phyloP scores from a whole-genome alignment of 2,329 filamentous ascomycete genomes.

The Fusarium caatingaense region DNA sequence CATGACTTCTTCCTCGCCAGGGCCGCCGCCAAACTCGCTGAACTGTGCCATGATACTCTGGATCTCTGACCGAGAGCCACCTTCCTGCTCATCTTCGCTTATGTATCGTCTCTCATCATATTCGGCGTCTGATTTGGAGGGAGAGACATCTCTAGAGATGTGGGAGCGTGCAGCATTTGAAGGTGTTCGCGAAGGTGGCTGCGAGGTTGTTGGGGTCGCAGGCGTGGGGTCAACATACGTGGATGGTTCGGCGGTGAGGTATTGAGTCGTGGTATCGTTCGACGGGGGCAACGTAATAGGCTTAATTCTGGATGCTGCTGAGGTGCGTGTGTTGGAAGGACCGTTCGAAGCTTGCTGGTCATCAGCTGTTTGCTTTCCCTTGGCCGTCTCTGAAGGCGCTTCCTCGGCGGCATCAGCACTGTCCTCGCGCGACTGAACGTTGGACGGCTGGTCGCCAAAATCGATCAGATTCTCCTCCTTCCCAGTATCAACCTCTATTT shows the following conservation, averaged over 20 bases:
- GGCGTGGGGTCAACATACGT: constrained; percentile 69
- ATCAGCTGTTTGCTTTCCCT: constrained; percentile 44
- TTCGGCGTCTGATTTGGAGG: constrained; percentile 63
- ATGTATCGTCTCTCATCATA: constrained; percentile 68
- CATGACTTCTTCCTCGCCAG: constrained; percentile 87
- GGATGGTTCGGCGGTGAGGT: constrained; percentile 60
- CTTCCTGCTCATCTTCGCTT: constrained; percentile 74
- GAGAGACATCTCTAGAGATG: constrained; percentile 59
- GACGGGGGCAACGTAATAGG: constrained; percentile 56
- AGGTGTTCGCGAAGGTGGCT: constrained; percentile 69
- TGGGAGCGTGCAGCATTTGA: constrained; percentile 65
- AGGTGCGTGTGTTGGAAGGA: constrained; percentile 53
- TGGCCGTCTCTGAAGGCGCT: constrained; percentile 28
- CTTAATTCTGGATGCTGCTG: constrained; percentile 62
- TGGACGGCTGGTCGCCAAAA: constrained; percentile 29
- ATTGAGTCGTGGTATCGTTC: constrained; percentile 53
- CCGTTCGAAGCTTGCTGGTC: constrained; percentile 25
- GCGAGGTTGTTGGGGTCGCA: constrained; percentile 65
- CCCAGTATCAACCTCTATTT: not conserved
- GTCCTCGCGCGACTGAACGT: constrained; percentile 11
- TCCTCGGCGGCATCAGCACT: constrained; percentile 10
- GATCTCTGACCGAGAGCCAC: constrained; percentile 84
- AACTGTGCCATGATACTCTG: constrained; percentile 99
- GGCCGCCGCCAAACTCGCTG: constrained; percentile 76
- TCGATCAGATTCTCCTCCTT: constrained; percentile 39